Evolutionary conservation across 2,329 filamentous ascomycete genomes (phyloP).

Genomic region (Colletotrichum camelliae): DNA sequence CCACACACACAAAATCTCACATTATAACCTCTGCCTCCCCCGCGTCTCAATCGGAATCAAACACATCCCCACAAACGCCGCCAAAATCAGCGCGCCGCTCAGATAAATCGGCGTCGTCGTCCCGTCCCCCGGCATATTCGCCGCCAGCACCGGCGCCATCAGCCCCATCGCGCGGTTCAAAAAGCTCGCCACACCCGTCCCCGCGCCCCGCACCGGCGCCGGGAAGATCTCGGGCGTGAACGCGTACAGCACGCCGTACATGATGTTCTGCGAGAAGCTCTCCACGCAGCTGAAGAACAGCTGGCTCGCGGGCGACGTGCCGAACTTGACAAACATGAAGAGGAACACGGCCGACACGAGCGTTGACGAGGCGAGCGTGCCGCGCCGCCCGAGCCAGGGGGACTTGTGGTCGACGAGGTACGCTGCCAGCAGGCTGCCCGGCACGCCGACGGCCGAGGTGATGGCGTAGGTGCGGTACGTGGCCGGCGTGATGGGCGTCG

Average conservation of each 20-base stretch:
- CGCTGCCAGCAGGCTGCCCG: slow-evolving; percentile 76
- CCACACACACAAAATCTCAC: not conserved
- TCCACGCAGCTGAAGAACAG: slow-evolving; percentile 71
- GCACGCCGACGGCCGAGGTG: slow-evolving; percentile 77
- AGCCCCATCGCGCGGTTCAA: slow-evolving; percentile 73
- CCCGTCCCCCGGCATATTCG: slow-evolving; percentile 62
- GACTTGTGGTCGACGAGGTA: slow-evolving; percentile 72
- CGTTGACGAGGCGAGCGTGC: slow-evolving; percentile 73
- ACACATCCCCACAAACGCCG: slow-evolving; percentile 64
- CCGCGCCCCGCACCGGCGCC: slow-evolving; percentile 73
- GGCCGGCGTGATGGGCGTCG: slow-evolving; percentile 43
- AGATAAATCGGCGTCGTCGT: slow-evolving; percentile 63
- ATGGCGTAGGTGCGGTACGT: slow-evolving; percentile 86
- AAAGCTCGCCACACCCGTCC: slow-evolving; percentile 74
- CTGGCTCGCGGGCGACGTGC: slow-evolving; percentile 60
- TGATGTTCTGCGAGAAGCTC: slow-evolving; percentile 77
- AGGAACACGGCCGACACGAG: slow-evolving; percentile 72
- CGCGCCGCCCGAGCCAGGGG: slow-evolving; percentile 70
- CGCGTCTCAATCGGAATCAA: slow-evolving; percentile 68
- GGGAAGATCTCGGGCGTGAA: slow-evolving; percentile 82
- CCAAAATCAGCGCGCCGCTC: slow-evolving; percentile 60
- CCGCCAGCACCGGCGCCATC: slow-evolving; percentile 72
- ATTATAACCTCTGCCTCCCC: slow-evolving; percentile 60
- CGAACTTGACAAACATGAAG: slow-evolving; percentile 69
- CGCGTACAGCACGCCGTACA: slow-evolving; percentile 79